Evolutionary conservation across 768 basidiomycete species (phyloP).

Genomic region (Leccinellum luteum): DNA sequence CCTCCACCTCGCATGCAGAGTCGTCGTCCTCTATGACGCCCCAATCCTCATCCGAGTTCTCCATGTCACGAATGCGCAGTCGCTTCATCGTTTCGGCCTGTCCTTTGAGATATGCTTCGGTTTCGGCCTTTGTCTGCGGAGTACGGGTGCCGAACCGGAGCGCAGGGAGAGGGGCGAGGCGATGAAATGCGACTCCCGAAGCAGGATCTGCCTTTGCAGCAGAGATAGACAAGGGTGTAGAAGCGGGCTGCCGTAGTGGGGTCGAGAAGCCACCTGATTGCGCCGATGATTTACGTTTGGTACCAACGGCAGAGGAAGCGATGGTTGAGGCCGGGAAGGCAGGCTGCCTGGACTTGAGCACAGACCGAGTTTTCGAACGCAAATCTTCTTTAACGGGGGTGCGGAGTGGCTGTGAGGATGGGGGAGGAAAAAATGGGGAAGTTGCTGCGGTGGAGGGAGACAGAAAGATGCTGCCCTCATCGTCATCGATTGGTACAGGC

Average conservation of each 20-base stretch:
- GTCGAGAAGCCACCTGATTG: constrained; percentile 50
- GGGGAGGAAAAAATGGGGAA: constrained; percentile 43
- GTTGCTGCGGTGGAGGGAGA: constrained; percentile 42
- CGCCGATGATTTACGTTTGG: constrained; percentile 60
- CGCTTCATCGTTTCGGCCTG: constrained; percentile 67
- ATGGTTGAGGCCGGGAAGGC: constrained; percentile 12
- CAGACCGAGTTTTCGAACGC: constrained; percentile 39
- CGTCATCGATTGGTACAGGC: constrained; percentile 43
- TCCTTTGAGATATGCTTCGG: constrained; percentile 38
- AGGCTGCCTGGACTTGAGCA: constrained; percentile 36
- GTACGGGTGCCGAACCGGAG: constrained; percentile 29
- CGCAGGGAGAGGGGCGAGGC: constrained; percentile 34
- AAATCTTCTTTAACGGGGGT: constrained; percentile 59
- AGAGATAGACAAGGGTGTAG: constrained; percentile 40
- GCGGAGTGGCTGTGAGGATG: constrained; percentile 49
- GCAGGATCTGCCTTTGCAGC: constrained; percentile 31
- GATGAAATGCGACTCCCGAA: constrained; percentile 35
- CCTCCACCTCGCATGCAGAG: constrained; percentile 51
- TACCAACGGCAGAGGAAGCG: constrained; percentile 45
- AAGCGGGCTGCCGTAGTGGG: constrained; percentile 49
- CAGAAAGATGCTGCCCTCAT: constrained; percentile 58
- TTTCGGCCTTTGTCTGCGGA: constrained; percentile 36
- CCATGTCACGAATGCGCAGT: constrained; percentile 57
- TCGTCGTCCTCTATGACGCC: constrained; percentile 43
- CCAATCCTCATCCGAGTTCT: constrained; percentile 45